Conservation (phyloP, 2,329 filamentous ascomycete genomes). For the Fusarium transvaalense region DNA sequence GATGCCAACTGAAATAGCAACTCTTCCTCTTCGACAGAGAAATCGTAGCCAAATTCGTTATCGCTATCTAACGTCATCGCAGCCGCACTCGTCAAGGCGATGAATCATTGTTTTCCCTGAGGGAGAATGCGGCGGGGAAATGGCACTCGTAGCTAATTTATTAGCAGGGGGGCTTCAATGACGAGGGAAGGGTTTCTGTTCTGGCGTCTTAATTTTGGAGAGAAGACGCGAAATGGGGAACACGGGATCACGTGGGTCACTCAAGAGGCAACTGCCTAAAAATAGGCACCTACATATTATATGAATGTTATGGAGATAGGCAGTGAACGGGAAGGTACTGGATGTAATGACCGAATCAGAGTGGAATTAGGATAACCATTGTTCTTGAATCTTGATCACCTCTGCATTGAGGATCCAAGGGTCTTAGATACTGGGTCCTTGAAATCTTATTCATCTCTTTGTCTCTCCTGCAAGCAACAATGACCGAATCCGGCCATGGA, state of each 20-base stretch:
- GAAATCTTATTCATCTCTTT: slow-evolving; percentile 1
- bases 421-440: too few species aligned
- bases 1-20: slow-evolving; percentile 54
- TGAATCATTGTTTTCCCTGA: slow-evolving; percentile 42
- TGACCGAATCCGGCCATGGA: slow-evolving; percentile 2
- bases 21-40: slow-evolving; percentile 61
- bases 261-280: slow-evolving; percentile 13
- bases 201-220: slow-evolving; percentile 10
- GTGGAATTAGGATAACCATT: background rate
- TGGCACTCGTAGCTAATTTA: slow-evolving; percentile 19
- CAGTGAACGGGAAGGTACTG: background rate
- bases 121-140: slow-evolving; percentile 9
- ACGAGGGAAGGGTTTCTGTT: slow-evolving; percentile 11
- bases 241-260: slow-evolving; percentile 46
- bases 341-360: slow-evolving; percentile 1
- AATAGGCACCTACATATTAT: background rate
- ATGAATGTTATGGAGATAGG: too few species aligned
- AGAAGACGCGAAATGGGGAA: slow-evolving; percentile 33
- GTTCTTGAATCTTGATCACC: background rate
- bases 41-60: slow-evolving; percentile 62
- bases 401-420: too few species aligned
- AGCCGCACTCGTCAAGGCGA: slow-evolving; percentile 19
- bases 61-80: slow-evolving; percentile 51
- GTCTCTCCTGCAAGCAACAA: slow-evolving; percentile 28
- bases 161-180: slow-evolving; percentile 17